phyloP scores from a whole-genome alignment of 345 rosid genomes.

The Gossypium bickii region DNA sequence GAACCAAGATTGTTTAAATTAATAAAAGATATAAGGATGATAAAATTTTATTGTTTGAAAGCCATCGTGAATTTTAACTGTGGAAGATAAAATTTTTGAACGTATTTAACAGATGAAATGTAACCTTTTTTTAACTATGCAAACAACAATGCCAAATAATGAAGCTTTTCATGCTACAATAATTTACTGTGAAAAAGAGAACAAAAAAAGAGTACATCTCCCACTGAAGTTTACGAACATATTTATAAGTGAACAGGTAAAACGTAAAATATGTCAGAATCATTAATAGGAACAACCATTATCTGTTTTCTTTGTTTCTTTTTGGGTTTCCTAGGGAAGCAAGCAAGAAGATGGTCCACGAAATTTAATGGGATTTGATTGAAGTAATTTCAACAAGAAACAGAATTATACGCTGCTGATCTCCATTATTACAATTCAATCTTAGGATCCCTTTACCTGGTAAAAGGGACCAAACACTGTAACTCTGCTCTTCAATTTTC shows the following conservation, averaged over 20 bases:
- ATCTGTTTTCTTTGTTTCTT: neutral
- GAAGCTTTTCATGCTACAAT: neutral
- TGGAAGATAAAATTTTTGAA: too few relatives aligned
- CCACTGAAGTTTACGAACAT: neutral
- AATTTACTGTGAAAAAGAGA: neutral
- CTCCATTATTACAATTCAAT: neutral
- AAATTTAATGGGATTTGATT: conserved; percentile 1
- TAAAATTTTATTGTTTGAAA: too few relatives aligned
- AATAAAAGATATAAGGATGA: too few relatives aligned
- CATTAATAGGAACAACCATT: neutral
- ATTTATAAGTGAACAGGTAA: neutral
- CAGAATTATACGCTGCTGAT: neutral
- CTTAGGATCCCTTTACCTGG: conserved; percentile 3
- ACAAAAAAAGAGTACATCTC: neutral
- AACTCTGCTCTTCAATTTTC: neutral
- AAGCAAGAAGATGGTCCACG: conserved; percentile 9
- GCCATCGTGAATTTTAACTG: too few relatives aligned
- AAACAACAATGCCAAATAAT: neutral
- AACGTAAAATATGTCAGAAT: neutral
- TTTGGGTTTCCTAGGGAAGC: neutral
- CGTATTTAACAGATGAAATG: too few relatives aligned
- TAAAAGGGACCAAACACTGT: neutral
- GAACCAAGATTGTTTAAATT: too few relatives aligned
- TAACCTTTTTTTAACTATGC: too few relatives aligned
- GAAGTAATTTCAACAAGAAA: conserved; percentile 1